Evolutionary conservation across 768 basidiomycete species (phyloP).

Genomic region (Clitopilus hobsonii): DNA sequence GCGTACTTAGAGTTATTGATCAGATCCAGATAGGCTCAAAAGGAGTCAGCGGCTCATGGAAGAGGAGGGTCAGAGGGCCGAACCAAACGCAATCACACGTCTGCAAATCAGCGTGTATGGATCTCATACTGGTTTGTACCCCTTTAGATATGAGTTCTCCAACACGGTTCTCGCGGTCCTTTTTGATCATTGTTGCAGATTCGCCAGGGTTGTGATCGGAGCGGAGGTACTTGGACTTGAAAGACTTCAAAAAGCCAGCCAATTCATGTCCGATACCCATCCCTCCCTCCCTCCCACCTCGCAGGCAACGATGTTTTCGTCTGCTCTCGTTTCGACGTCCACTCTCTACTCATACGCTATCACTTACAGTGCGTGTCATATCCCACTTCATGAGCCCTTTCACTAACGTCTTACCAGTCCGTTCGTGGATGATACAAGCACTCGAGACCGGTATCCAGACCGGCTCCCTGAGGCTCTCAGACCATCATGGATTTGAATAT

Average conservation of each 20-base stretch:
- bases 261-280: neutral
- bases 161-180: neutral
- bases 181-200: neutral
- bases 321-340: neutral
- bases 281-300: neutral
- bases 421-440: neutral
- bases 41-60: too few species aligned
- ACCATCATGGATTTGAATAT: neutral
- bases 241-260: neutral
- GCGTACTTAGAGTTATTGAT: too few species aligned
- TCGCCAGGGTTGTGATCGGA: neutral
- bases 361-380: neutral
- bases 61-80: neutral
- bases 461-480: neutral
- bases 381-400: neutral
- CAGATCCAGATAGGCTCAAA: neutral
- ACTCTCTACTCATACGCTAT: neutral
- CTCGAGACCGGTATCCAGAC: neutral
- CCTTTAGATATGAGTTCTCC: neutral
- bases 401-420: neutral
- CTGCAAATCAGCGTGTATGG: neutral
- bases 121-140: neutral
- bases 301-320: neutral
- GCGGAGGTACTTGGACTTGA: neutral
- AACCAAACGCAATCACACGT: neutral